Conservation (phyloP, 345 rosid species). For the Brassica nigra region DNA sequence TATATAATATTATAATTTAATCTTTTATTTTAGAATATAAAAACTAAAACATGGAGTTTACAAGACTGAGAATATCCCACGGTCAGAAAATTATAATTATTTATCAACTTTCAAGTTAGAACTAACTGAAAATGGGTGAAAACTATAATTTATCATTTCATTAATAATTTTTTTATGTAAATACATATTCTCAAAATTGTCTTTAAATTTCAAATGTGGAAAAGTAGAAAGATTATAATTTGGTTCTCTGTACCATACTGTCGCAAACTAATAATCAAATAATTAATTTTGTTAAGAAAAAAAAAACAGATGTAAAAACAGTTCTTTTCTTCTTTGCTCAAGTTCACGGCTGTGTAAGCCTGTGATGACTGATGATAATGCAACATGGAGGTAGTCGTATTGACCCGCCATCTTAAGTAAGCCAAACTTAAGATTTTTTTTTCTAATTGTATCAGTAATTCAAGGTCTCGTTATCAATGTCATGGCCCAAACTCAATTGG, state of each 20-base stretch:
- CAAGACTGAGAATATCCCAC: too few relatives aligned
- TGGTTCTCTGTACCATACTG: background rate
- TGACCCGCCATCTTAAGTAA: conserved; percentile 3
- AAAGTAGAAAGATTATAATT: too few relatives aligned
- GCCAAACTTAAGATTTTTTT: background rate
- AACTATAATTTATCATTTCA: too few relatives aligned
- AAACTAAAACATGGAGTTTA: too few relatives aligned
- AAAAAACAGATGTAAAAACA: background rate
- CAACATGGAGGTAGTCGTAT: background rate
- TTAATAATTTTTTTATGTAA: too few relatives aligned
- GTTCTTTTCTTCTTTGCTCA: background rate
- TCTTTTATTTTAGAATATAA: too few relatives aligned
- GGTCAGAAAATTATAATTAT: too few relatives aligned
- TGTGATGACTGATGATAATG: background rate
- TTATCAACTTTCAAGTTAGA: too few relatives aligned
- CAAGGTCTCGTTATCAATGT: background rate
- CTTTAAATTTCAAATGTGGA: too few relatives aligned
- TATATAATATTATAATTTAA: too few relatives aligned
- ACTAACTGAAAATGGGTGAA: too few relatives aligned
- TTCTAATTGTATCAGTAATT: background rate
- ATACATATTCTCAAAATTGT: too few relatives aligned
- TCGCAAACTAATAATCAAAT: background rate
- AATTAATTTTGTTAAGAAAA: background rate
- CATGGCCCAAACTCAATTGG: background rate
- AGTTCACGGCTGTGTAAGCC: background rate